Percentiles rank a stretch among this genome's conserved stretches.
phyloP scores from a whole-genome alignment of 1,284 basidiomycete genomes.

The Trametes sp. region DNA sequence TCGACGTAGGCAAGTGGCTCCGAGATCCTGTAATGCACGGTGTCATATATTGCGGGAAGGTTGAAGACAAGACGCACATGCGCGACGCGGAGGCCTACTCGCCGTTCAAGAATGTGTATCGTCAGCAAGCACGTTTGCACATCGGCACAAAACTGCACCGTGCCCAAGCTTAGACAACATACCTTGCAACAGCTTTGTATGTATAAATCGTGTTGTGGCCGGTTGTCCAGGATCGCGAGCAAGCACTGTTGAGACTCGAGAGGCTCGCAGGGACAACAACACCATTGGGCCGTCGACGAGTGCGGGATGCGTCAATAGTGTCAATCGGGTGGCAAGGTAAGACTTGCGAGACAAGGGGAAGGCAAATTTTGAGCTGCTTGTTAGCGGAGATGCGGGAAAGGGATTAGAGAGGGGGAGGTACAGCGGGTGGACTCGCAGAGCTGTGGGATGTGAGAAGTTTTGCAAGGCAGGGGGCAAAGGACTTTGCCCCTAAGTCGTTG shows the following conservation, averaged over 20 bases:
- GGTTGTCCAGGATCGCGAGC: background rate
- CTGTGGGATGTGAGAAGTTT: no score
- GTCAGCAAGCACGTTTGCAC: no score
- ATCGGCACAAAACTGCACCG: no score
- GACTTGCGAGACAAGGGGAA: conserved; percentile 4
- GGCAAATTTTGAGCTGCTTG: conserved; percentile 7
- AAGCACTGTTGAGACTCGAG: conserved; percentile 9
- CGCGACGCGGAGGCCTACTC: conserved; percentile 11
- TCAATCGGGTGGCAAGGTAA: background rate
- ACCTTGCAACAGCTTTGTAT: background rate
- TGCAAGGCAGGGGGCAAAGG: conserved; percentile 5
- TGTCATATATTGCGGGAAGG: background rate
- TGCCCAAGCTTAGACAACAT: no score
- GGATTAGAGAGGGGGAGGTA: background rate
- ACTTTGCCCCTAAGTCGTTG: conserved; percentile 3
- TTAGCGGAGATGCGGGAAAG: background rate
- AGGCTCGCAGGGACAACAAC: background rate
- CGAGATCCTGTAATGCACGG: background rate
- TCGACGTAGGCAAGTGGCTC: conserved; percentile 6
- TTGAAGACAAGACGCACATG: conserved; percentile 10
- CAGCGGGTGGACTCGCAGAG: background rate
- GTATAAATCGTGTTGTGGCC: background rate
- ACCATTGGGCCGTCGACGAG: background rate
- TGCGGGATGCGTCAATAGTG: conserved; percentile 8
- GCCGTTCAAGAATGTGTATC: no score